Evolutionary conservation across 345 rosid genomes (phyloP).

Genomic region (Populus deltoides): DNA sequence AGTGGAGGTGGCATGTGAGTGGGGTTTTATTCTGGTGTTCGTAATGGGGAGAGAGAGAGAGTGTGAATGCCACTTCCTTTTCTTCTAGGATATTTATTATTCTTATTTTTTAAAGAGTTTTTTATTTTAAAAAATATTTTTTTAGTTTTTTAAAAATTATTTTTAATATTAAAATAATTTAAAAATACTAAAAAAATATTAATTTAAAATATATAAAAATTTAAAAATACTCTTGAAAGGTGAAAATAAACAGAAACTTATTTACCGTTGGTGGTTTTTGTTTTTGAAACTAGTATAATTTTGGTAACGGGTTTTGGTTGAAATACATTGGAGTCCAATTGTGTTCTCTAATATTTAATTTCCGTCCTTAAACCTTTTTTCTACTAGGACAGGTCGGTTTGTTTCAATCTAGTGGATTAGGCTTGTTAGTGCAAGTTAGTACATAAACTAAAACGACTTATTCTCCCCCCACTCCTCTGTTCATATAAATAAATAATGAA

Average conservation of each 20-base stretch:
- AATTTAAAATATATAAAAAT: no score
- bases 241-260: neutral
- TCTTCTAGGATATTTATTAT: no score
- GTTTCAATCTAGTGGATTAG: neutral
- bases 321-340: neutral
- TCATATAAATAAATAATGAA: no score
- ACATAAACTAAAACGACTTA: no score
- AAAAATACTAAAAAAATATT: no score
- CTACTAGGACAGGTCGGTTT: neutral
- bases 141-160: no score
- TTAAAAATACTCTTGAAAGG: no score
- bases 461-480: no score
- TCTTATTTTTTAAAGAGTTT: no score
- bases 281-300: neutral
- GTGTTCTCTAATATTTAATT: neutral
- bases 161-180: no score
- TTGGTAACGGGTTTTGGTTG: neutral
- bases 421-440: no score
- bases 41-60: neutral
- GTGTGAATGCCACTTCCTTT: constrained; percentile 7
- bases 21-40: constrained; percentile 27
- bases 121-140: no score
- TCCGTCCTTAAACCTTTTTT: neutral
- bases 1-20: constrained; percentile 19
- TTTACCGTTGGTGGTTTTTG: constrained; percentile 21